Conservation (phyloP, 345 rosid genomes). For the Euphorbia peplus region DNA sequence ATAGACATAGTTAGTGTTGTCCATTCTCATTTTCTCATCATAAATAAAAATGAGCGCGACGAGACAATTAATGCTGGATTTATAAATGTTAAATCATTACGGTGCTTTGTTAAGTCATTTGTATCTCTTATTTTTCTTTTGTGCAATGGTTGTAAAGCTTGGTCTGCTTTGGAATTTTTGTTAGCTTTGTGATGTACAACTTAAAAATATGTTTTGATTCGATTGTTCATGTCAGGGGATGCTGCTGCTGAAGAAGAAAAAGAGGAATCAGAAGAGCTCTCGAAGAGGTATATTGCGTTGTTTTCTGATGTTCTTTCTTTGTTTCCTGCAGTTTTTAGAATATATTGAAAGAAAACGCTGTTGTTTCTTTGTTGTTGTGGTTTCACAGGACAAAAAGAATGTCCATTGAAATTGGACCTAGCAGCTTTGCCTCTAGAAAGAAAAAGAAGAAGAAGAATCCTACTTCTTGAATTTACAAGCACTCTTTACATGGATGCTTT, state of each 20-base stretch:
- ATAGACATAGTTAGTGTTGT: background rate
- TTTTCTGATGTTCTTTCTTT: background rate
- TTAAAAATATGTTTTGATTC: slow-evolving; percentile 4
- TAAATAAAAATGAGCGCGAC: background rate
- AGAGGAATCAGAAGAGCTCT: slow-evolving; percentile 54
- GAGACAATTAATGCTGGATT: background rate
- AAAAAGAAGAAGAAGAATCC: slow-evolving; percentile 58
- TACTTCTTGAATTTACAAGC: background rate
- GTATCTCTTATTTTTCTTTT: background rate
- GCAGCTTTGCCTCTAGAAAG: slow-evolving; percentile 64
- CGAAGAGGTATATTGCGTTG: slow-evolving; percentile 37
- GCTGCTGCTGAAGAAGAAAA: slow-evolving; percentile 28
- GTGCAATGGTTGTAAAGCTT: background rate
- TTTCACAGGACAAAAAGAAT: slow-evolving; percentile 70
- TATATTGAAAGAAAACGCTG: background rate
- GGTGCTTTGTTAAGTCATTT: too few relatives aligned
- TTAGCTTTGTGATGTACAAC: background rate
- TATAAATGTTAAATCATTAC: too few relatives aligned
- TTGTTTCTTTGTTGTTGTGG: background rate
- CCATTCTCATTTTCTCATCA: background rate
- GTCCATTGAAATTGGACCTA: slow-evolving; percentile 71
- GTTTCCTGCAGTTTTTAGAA: background rate
- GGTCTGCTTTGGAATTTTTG: background rate
- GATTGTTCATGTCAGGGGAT: slow-evolving; percentile 22
- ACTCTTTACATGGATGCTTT: background rate